These are phyloP conservation scores for Phlyctochytrium planicorne DNA, from an alignment of 192 early-diverging fungal species.

Conservation along the genomic window DNA sequence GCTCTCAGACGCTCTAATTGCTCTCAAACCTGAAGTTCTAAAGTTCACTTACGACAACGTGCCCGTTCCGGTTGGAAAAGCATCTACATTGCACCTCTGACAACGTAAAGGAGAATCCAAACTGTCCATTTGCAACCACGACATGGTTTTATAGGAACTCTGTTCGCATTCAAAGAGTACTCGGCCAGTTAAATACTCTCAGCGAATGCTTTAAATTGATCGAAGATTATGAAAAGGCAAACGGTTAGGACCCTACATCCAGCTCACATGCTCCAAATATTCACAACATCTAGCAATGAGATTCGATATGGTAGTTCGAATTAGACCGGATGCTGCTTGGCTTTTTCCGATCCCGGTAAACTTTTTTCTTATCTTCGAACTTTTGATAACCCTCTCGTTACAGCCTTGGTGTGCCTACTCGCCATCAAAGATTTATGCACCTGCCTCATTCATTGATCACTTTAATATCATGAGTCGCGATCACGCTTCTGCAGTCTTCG, in stretches of 20 bases:
- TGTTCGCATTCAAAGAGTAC: not conserved
- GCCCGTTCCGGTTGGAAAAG: no score
- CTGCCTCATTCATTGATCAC: not conserved
- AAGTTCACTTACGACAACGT: no score
- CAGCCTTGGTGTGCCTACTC: not conserved
- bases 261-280: not conserved
- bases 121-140: not conserved
- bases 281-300: not conserved
- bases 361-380: not conserved
- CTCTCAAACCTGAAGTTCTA: no score
- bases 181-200: not conserved
- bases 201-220: not conserved
- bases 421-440: not conserved
- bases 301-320: not conserved
- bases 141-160: no score
- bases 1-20: no score
- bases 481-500: not conserved
- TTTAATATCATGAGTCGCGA: constrained; percentile 6
- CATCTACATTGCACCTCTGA: no score
- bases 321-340: not conserved
- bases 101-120: constrained; percentile 1
- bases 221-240: not conserved
- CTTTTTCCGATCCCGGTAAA: not conserved
- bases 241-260: not conserved
- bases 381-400: not conserved